Base-by-base conservation (phyloP, 768 basidiomycete species). In the Termitomyces bulborhizus region DNA sequence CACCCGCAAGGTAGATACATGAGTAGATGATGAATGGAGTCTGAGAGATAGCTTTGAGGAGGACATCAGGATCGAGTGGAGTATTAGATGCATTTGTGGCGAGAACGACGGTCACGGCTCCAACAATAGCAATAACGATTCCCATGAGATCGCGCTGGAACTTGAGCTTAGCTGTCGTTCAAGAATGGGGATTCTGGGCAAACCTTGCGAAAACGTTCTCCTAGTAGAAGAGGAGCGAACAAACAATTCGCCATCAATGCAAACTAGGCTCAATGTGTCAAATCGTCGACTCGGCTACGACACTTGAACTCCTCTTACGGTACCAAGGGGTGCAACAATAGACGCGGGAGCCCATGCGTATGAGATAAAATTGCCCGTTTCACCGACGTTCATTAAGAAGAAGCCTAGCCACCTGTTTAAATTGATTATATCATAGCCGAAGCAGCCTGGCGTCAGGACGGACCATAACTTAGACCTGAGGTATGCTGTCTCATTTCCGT, bases 181-280 rank as follows among this genome's bases (percentile, higher is more conserved):
- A 32, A 32, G 39, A 26, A 48, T 42, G 57, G 65, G 15, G 54
- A 59, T 24, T 15, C 65, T 60, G 69, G 67, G 66, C 40, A 2
- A 18, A 86, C 86, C 71, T 79, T 86, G 36, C 87, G 85, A 66
- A 99, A 95, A 5, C 79, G 80, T 71, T 98, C 92, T 8, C 82
- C 76, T 9, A 93, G 77, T 65, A 98, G 80, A 3, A 93, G 62
- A 15, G 96, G 96, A 1, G 95, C 93, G 60, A 98, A 93, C 40
- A 94, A 76, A 65, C 94, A 98, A 68, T 98, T 98, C 13, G 96
- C 92, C 56, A 96, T 85, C n/a, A 98, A 76, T 2, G 93, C 93
- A 68, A 93, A 89, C 85, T 93, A 53, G 15, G 47, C 44, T 39
- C 12, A 57, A 24, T 47, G n/a, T 18, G 54, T 53, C 27, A 65